phyloP scores from a whole-genome alignment of 2,329 filamentous ascomycete genomes.

The Aurifilum marmelostoma region DNA sequence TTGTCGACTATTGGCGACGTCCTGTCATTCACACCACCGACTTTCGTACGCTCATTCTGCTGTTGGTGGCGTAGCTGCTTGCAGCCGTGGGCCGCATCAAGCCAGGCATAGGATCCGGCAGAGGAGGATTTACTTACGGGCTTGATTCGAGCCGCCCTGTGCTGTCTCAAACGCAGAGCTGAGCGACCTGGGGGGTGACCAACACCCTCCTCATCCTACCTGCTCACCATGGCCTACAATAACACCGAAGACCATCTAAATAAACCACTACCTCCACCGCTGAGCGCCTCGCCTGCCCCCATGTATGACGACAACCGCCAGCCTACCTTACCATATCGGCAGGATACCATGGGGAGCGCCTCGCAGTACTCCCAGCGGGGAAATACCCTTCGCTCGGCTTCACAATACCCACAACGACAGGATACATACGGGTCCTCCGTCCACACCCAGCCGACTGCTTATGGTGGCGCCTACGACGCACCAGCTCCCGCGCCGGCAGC shows the following conservation, averaged over 20 bases:
- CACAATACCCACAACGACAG: constrained; percentile 22
- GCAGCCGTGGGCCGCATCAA: constrained; percentile 2
- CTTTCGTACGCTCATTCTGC: neutral
- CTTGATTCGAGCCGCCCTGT: neutral
- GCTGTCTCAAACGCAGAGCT: constrained; percentile 20
- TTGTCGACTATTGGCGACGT: neutral
- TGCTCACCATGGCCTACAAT: constrained; percentile 66
- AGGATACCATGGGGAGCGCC: constrained; percentile 19
- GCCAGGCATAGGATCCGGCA: neutral
- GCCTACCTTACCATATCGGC: constrained; percentile 23
- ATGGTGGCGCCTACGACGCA: constrained; percentile 48
- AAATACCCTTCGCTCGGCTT: constrained; percentile 39
- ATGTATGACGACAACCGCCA: constrained; percentile 26
- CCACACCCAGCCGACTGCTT: constrained; percentile 25
- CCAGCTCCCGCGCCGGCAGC: constrained; percentile 44
- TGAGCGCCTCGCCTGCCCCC: constrained; percentile 26
- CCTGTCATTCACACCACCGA: constrained; percentile 3
- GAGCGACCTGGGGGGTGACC: constrained; percentile 29
- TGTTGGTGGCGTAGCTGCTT: neutral
- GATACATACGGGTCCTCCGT: constrained; percentile 25
- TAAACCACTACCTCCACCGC: constrained; percentile 27
- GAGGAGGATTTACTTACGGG: constrained; percentile 12
- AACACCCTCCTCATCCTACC: constrained; percentile 14
- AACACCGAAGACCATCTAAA: constrained; percentile 34
- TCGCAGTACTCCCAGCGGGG: constrained; percentile 40